Evolutionary conservation across 1,284 basidiomycete species (phyloP), one percentile per base, ranked within the genome.

Genomic region (Naganishia albida): DNA sequence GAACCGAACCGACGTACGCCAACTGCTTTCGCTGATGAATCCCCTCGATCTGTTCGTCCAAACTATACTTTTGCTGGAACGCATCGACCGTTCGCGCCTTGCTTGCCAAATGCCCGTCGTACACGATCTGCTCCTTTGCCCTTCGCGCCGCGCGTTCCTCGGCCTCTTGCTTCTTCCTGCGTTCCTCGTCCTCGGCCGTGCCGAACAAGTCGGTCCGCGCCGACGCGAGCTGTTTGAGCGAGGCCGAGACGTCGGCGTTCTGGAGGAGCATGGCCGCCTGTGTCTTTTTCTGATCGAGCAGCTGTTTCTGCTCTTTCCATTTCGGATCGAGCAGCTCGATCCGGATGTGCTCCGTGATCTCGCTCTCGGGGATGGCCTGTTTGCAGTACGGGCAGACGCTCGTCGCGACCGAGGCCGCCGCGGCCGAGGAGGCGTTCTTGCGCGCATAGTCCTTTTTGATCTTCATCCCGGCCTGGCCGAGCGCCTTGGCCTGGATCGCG

Each of bases 241-340:
- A 94, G 0, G 89, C 87, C 28, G 91, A 89, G 65, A 97, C 90
- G 77, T 97, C 91, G 26, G 93, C 91, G 70, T 93, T 80, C 66
- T 88, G 86, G 74, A 91, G 87, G 30, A 94, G 82, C 75, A 95
- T 89, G 48, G 89, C 90, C 8, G 91, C 87, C 76, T 96, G 93
- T 7, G 89, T 89, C 73, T 91, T 90, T 75, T 93, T 89, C 54
- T 87, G 84, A 75, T 97, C 93, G 72, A 93, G 81, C 20, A 81
- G 84, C 72, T 92, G 88, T 72, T 93, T 90, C 76, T 95, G 91
- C 67, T 93, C 91, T 78, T 96, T 96, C 93, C 93, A 98, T 74
- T 89, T 87, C 46, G 96, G 96, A 80, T 99, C 94, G 72, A 99
- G 85, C 56, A 98, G 81, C 78, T 99, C 96, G 78, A 99, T 97